These are phyloP conservation scores for Elongisporangium prolatum DNA, from an alignment of 352 stramenopile species.

Conservation along the genomic window DNA sequence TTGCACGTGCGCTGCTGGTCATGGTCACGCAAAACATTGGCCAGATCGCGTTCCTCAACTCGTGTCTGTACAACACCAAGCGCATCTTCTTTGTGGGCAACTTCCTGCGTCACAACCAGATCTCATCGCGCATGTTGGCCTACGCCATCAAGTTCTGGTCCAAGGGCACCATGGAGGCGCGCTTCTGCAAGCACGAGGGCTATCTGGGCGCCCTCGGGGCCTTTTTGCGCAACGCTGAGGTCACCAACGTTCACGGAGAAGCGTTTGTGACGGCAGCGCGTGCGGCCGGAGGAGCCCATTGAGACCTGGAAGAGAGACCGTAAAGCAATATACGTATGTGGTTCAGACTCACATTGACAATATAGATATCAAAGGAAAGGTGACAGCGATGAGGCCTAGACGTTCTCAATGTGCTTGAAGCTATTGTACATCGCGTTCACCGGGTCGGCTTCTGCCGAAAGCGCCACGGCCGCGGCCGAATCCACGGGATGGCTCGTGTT, in stretches of 20 bases:
- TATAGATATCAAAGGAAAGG: neutral
- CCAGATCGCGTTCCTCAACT: constrained; percentile 98
- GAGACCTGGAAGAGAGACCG: neutral
- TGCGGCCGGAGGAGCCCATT: neutral
- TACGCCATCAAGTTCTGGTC: constrained; percentile 99
- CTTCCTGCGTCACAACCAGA: constrained; percentile 98
- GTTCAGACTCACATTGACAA: neutral
- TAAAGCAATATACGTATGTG: neutral
- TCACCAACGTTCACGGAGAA: constrained; percentile 62
- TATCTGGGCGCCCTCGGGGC: constrained; percentile 98
- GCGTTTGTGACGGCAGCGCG: constrained; percentile 48
- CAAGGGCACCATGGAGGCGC: constrained; percentile 88
- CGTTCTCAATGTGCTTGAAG: constrained; percentile 78
- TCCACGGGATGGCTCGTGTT: constrained; percentile 16
- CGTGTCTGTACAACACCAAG: constrained; percentile 94
- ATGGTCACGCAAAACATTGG: constrained; percentile 99
- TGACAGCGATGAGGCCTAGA: constrained; percentile 14
- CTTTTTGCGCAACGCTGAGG: constrained; percentile 90
- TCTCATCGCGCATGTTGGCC: constrained; percentile 88
- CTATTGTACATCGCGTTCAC: constrained; percentile 24
- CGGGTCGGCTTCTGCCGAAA: constrained; percentile 19
- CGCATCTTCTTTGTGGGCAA: constrained; percentile 98
- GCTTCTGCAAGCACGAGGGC: constrained; percentile 96
- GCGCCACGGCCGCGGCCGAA: constrained; percentile 15
- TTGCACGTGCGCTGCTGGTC: constrained; percentile 94